Evolutionary conservation across 2,329 filamentous ascomycete species (phyloP), one percentile per base, ranked within the genome.

Genomic region (Penicillium sp.): DNA sequence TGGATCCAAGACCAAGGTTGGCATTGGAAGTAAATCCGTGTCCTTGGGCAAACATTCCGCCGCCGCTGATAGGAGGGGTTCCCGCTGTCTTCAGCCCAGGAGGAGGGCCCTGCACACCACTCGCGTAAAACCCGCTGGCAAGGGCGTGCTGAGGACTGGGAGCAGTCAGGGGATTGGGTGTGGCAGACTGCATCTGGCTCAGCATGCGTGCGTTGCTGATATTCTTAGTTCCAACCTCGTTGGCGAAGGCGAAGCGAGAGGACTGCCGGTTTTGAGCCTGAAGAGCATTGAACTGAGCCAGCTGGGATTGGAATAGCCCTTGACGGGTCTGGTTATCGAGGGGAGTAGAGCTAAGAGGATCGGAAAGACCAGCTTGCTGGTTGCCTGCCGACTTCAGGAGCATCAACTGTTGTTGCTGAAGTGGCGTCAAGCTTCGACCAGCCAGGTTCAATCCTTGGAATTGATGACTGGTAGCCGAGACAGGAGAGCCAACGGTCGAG

Each of bases 21-120:
- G 76, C 74, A 47, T 72, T 72, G 48, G 74, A 69, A 30, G 86
- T 86, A 62, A 95, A 96, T 7, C 80, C 80, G 62, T 93, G 87
- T 33, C 85, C 84, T 65, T 96, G 89, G 19, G 87, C 86, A 67
- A 96, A 97, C 79, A 96, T 93, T 50, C 81, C 80, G 39, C 80
- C 82, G 36, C 81, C 81, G 51, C 76, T 81, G 56, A 87, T 89
- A 11, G 93, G 91, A 42, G 93, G 91, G 13, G 91, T 97, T 28
- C 89, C 88, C 2, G 90, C 90, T 15, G 91, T 94, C 71, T 98
- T 98, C 18, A 98, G 75, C 7, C 93, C 93, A 1, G 93, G 94
- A 44, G 93, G 93, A 18, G 94, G 93, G 3, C 90, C 91, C 57
- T 94, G 88, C 58, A 96, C 88, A 7, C 87, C 87, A 38, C 81